A percentile compares a stretch with the other conserved stretches of the same genome.
Evolutionary conservation across 1,139 yeast genomes (phyloP).

Genomic region (Lodderomyces metapsilosis): DNA sequence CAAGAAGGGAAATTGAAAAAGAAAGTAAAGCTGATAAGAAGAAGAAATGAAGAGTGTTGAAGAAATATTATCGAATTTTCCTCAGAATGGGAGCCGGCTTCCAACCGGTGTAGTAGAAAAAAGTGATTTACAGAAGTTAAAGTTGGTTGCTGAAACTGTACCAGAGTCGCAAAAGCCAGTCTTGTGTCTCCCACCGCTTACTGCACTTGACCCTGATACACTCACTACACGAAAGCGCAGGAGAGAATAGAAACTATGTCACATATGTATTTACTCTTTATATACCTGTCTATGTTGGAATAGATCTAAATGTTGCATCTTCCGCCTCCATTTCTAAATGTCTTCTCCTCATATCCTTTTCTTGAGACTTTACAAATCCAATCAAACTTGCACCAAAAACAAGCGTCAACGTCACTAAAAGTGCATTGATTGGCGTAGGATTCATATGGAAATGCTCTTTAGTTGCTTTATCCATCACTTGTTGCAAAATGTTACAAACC

Average conservation of each 20-base stretch:
- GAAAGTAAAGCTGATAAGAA: constrained; percentile 32
- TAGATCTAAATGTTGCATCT: constrained; percentile 47
- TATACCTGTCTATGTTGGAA: constrained; percentile 38
- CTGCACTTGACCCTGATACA: constrained; percentile 33
- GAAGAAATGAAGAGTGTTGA: constrained; percentile 12
- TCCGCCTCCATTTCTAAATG: constrained; percentile 64
- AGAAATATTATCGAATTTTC: constrained; percentile 18
- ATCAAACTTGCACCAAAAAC: constrained; percentile 55
- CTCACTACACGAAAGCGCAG: constrained; percentile 16
- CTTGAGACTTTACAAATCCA: constrained; percentile 54
- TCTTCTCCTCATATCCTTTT: constrained; percentile 46
- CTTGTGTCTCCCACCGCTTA: constrained; percentile 24
- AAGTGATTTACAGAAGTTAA: constrained; percentile 3
- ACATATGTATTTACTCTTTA: background rate
- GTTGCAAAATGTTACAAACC: constrained; percentile 68
- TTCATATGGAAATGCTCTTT: constrained; percentile 66
- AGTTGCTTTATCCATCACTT: constrained; percentile 65
- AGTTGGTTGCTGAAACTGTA: background rate
- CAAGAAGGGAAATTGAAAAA: constrained; percentile 80
- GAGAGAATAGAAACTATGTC: background rate
- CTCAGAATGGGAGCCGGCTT: constrained; percentile 6
- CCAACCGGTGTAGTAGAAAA: background rate
- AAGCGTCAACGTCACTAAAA: constrained; percentile 52
- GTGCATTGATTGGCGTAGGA: constrained; percentile 72
- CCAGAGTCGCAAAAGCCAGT: constrained; percentile 3